Conservation (phyloP, 345 rosid genomes). For the Microcos paniculata region DNA sequence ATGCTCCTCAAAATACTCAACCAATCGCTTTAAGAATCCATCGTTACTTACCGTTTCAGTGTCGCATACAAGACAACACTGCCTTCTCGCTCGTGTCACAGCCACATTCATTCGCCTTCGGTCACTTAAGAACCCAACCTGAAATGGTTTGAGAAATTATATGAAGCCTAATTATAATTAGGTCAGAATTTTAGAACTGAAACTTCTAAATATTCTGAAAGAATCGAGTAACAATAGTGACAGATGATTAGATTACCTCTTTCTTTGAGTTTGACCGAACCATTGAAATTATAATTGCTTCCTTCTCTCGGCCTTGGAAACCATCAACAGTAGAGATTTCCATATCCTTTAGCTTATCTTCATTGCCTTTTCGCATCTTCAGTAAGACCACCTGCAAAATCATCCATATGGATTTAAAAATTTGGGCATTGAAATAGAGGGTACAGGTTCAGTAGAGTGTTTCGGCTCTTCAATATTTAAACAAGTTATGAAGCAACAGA, state of each 20-base stretch:
- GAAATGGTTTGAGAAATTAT: conserved; percentile 18
- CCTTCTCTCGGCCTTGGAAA: conserved; percentile 97
- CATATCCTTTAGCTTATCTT: conserved; percentile 70
- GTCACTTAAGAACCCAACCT: conserved; percentile 89
- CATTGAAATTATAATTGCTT: conserved; percentile 92
- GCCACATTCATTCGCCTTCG: conserved; percentile 93
- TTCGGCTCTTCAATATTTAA: conserved; percentile 1
- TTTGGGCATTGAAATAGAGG: conserved; percentile 1
- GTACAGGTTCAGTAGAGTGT: not conserved
- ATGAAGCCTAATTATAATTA: conserved; percentile 5
- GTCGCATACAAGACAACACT: conserved; percentile 88
- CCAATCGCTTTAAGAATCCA: conserved; percentile 68
- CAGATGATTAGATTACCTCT: conserved; percentile 48
- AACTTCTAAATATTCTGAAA: not conserved
- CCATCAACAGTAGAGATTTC: conserved; percentile 98
- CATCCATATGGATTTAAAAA: not conserved
- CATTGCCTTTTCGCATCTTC: conserved; percentile 66
- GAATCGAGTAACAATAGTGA: not conserved
- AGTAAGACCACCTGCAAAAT: conserved; percentile 64
- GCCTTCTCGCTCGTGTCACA: conserved; percentile 89
- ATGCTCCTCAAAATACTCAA: conserved; percentile 87
- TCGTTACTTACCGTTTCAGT: conserved; percentile 78
- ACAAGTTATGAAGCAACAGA: not conserved
- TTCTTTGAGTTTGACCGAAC: conserved; percentile 89
- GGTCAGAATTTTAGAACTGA: not conserved